Evolutionary conservation across 2,329 filamentous ascomycete species (phyloP).

Genomic region (Fusarium verrucosum): DNA sequence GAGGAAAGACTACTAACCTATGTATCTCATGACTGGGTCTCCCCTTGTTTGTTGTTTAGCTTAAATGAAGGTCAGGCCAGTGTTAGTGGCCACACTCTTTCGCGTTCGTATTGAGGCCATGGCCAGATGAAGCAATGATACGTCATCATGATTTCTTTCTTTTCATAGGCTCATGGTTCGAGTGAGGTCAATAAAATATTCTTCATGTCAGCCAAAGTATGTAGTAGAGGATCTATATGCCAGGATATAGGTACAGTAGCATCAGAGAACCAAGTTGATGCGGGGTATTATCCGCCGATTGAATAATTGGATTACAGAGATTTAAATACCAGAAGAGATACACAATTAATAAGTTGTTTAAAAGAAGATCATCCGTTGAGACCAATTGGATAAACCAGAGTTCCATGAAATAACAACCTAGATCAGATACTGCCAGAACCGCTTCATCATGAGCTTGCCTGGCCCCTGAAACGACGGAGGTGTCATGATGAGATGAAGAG

Average conservation of each 20-base stretch:
- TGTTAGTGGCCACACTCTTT: neutral
- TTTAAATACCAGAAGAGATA: neutral
- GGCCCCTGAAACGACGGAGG: neutral
- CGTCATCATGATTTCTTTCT: neutral
- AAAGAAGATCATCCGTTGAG: neutral
- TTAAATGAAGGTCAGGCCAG: neutral
- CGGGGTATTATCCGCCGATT: neutral
- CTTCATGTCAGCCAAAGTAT: too few relatives aligned
- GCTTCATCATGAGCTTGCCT: constrained; percentile 6
- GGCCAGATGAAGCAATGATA: neutral
- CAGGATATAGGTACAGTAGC: neutral
- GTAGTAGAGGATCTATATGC: neutral
- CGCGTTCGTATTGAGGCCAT: neutral
- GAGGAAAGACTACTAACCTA: too few relatives aligned
- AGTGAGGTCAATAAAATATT: neutral
- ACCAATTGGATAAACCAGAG: neutral
- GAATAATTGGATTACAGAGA: neutral
- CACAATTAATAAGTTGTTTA: neutral
- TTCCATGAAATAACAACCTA: neutral
- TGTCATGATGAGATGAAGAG: constrained; percentile 11
- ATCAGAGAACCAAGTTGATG: neutral
- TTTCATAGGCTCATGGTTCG: neutral
- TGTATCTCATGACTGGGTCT: constrained; percentile 4
- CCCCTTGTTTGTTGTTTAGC: constrained; percentile 23
- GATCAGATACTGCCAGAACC: neutral